These are phyloP conservation scores for Botrytis aclada DNA, from an alignment of 2,329 filamentous ascomycete genomes.

Conservation along the genomic window DNA sequence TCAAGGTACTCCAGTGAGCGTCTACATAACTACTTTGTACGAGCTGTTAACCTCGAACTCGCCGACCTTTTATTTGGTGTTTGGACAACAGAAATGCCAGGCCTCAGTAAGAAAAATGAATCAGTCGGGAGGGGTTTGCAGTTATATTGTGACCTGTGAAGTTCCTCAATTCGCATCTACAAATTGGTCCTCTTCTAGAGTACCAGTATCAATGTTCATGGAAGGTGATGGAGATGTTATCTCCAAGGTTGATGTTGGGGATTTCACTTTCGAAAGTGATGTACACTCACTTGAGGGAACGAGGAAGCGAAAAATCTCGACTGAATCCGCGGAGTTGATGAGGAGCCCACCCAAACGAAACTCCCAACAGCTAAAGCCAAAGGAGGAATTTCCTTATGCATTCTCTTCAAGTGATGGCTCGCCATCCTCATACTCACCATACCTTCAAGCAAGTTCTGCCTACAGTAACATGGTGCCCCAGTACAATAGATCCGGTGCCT, in stretches of 20 bases:
- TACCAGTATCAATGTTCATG: slow-evolving; percentile 58
- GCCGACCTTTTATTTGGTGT: slow-evolving; percentile 64
- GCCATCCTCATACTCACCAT: slow-evolving; percentile 47
- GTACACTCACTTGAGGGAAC: slow-evolving; percentile 42
- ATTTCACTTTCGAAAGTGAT: slow-evolving; percentile 55
- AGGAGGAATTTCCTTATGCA: slow-evolving; percentile 51
- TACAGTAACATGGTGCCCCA: slow-evolving; percentile 40
- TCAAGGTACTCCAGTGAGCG: slow-evolving; percentile 65
- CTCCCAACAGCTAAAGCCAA: slow-evolving; percentile 46
- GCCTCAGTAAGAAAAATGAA: slow-evolving; percentile 61
- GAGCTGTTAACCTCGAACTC: slow-evolving; percentile 62
- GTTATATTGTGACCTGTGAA: slow-evolving; percentile 70
- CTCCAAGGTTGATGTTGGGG: slow-evolving; percentile 54
- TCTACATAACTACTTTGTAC: slow-evolving; percentile 73
- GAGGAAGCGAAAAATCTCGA: slow-evolving; percentile 56
- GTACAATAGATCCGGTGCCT: slow-evolving; percentile 39
- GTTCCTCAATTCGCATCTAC: slow-evolving; percentile 64
- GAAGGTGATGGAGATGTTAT: slow-evolving; percentile 53
- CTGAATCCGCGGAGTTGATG: slow-evolving; percentile 46
- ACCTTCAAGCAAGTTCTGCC: slow-evolving; percentile 48
- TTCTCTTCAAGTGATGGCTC: slow-evolving; percentile 48
- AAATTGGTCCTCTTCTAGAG: slow-evolving; percentile 51
- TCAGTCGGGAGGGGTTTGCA: slow-evolving; percentile 58
- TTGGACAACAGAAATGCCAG: slow-evolving; percentile 73
- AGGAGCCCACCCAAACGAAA: slow-evolving; percentile 48